Evolutionary conservation across 225 moss, liverwort and hornwort species (phyloP), one percentile per base, ranked within the genome.

Genomic region (Marchantia polymorpha): DNA sequence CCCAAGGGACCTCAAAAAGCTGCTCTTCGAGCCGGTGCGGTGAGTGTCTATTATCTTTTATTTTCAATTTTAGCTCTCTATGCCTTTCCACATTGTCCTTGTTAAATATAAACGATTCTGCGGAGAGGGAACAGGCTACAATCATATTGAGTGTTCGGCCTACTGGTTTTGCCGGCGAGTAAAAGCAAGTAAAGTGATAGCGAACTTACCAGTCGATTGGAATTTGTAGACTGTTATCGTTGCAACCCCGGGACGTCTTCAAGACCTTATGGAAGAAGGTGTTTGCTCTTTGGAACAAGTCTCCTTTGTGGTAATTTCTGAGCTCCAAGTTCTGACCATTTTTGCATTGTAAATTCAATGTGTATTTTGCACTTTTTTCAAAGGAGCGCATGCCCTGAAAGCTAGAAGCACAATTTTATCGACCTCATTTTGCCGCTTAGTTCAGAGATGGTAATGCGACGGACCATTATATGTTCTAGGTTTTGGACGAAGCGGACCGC

Each of bases 191-290:
- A 25, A 16, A 67, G 6, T 67, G 12, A 15, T 0, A 26, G 11
- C 16, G n/a, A 27, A 39, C 14, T 50, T 30, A 3, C 6, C 31
- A 56, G 4, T 56, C 56, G 0, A 7, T 19, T 53, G 6, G 48
- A n/a, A 17, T 16, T 13, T 83, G 80, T 83, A 91, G 60, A 90
- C 89, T 31, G 90, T 94, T 71, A 90, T 96, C 78, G 91, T 96
- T 27, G 96, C 96, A 0, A 96, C 96, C 0, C 96, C 96, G 16
- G 96, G 96, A 25, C 88, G 96, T 72, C 87, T 96, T 53, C 96
- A 92, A 86, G 96, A 96, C 76, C 85, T 96, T 47, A 82, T 96
- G 92, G 96, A 94, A 78, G 94, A 99, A 84, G 94, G 95, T 48
- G 89, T 89, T 9, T 99, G 99, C 76, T 87, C 92, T 8, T 75